These are phyloP conservation scores for Diaporthe citriasiana DNA, from an alignment of 2,329 filamentous ascomycete species.

Conservation along the genomic window DNA sequence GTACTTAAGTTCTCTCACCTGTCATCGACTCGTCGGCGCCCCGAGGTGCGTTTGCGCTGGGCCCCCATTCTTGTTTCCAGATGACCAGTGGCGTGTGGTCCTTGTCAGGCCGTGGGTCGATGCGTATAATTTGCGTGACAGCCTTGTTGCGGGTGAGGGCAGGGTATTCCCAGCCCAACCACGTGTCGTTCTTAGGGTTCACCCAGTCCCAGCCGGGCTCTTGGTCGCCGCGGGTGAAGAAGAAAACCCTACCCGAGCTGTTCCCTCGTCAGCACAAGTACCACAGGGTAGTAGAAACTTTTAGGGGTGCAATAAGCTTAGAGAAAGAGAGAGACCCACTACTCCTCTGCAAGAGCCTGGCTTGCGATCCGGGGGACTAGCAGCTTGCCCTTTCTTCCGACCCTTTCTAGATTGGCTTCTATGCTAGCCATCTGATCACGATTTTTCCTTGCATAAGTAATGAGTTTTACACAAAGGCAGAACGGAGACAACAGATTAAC, in stretches of 20 bases:
- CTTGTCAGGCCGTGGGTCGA: not conserved
- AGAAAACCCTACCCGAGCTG: not conserved
- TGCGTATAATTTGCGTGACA: not conserved
- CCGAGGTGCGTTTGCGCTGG: not conserved
- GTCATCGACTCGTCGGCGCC: not conserved
- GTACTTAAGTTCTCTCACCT: not conserved
- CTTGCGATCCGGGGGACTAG: not conserved
- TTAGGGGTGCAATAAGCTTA: not conserved
- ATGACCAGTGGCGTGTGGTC: conserved; percentile 8
- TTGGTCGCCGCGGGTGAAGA: not conserved
- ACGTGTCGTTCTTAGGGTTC: not conserved
- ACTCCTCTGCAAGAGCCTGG: not conserved
- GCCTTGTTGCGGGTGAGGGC: not conserved
- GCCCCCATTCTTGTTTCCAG: not conserved
- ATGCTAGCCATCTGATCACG: not conserved
- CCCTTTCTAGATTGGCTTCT: not conserved
- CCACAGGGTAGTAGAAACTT: too few species aligned
- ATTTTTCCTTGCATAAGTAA: not conserved
- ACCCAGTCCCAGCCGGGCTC: not conserved
- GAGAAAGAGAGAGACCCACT: not conserved
- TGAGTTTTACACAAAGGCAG: not conserved
- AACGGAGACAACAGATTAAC: not conserved
- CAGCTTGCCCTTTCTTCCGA: not conserved
- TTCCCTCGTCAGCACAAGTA: not conserved
- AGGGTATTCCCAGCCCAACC: conserved; percentile 8